Evolutionary conservation across 1,284 basidiomycete species (phyloP).

Genomic region (Leucocoprinus gongylophorus): DNA sequence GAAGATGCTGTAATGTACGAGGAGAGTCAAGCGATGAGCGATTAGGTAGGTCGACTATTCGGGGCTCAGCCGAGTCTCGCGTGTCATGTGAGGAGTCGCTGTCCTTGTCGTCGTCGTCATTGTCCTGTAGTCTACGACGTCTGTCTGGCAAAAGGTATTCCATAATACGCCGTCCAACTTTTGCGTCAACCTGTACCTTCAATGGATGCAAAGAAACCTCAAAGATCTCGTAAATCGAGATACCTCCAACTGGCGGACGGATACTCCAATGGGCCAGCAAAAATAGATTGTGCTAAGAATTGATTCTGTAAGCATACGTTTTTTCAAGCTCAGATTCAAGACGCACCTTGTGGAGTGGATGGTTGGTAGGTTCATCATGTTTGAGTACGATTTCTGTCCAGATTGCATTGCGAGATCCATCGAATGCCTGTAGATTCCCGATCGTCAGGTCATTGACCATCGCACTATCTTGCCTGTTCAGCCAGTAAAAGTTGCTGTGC

Average conservation of each 20-base stretch:
- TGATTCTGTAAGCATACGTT: background rate
- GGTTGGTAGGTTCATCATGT: slow-evolving; percentile 57
- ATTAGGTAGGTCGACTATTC: slow-evolving; percentile 20
- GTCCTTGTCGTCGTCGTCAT: slow-evolving; percentile 16
- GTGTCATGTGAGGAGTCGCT: slow-evolving; percentile 13
- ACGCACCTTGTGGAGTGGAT: slow-evolving; percentile 61
- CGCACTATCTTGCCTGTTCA: slow-evolving; percentile 86
- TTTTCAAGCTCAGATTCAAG: background rate
- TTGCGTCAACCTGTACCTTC: slow-evolving; percentile 80
- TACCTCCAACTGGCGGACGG: slow-evolving; percentile 89
- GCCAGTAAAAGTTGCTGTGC: slow-evolving; percentile 77
- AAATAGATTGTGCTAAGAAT: slow-evolving; percentile 46
- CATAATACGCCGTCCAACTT: slow-evolving; percentile 77
- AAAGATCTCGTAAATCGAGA: slow-evolving; percentile 84
- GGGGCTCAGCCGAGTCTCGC: slow-evolving; percentile 12
- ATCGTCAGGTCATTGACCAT: slow-evolving; percentile 76
- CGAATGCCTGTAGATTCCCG: slow-evolving; percentile 79
- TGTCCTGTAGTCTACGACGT: slow-evolving; percentile 34
- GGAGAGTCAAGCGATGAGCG: slow-evolving; percentile 43
- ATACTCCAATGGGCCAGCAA: slow-evolving; percentile 73
- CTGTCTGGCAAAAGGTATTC: slow-evolving; percentile 83
- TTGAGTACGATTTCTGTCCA: slow-evolving; percentile 90
- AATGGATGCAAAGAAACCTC: slow-evolving; percentile 83
- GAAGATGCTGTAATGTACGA: slow-evolving; percentile 26
- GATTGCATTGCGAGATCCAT: slow-evolving; percentile 76